Percentiles rank a stretch among this genome's conserved stretches.
These are phyloP conservation scores for Coemansia reversa DNA, from an alignment of 192 early-diverging fungal genomes.

Conservation along the genomic window DNA sequence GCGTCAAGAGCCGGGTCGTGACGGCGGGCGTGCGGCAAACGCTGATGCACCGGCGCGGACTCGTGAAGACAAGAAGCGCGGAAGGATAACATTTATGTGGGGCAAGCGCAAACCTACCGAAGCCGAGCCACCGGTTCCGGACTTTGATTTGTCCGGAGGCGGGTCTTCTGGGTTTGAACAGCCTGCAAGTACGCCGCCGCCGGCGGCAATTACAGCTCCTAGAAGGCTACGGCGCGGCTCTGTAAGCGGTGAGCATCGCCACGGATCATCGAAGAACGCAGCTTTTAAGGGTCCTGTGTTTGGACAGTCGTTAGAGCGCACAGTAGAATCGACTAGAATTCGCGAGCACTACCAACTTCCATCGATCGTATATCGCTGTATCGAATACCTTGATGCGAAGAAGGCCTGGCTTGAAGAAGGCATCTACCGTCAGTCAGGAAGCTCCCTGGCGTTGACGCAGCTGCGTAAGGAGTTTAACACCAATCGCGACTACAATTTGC, in stretches of 20 bases:
- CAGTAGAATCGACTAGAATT: conserved; percentile 67
- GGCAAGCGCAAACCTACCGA: conserved; percentile 47
- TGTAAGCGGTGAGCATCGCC: conserved; percentile 24
- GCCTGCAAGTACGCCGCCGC: conserved; percentile 8
- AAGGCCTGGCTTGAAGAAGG: conserved; percentile 91
- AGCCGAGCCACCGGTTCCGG: conserved; percentile 27
- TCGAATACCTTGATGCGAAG: conserved; percentile 92
- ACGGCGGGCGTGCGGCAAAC: conserved; percentile 6
- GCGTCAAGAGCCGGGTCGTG: conserved; percentile 17
- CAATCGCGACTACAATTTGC: conserved; percentile 51
- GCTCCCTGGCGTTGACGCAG: conserved; percentile 64
- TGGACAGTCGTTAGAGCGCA: conserved; percentile 81
- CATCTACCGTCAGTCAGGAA: conserved; percentile 89
- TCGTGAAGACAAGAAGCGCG: conserved; percentile 56
- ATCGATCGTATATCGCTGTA: conserved; percentile 89
- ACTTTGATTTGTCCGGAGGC: conserved; percentile 14
- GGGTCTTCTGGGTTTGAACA: background rate
- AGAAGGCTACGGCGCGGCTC: conserved; percentile 51
- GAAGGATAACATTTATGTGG: conserved; percentile 58
- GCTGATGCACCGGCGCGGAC: conserved; percentile 21
- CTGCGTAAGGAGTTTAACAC: conserved; percentile 82
- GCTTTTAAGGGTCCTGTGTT: conserved; percentile 62
- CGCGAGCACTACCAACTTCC: conserved; percentile 81
- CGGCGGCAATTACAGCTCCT: conserved; percentile 22
- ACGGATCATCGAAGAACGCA: conserved; percentile 8